Base-by-base conservation (phyloP, 441 rosid species). In the Corymbia calophylla region DNA sequence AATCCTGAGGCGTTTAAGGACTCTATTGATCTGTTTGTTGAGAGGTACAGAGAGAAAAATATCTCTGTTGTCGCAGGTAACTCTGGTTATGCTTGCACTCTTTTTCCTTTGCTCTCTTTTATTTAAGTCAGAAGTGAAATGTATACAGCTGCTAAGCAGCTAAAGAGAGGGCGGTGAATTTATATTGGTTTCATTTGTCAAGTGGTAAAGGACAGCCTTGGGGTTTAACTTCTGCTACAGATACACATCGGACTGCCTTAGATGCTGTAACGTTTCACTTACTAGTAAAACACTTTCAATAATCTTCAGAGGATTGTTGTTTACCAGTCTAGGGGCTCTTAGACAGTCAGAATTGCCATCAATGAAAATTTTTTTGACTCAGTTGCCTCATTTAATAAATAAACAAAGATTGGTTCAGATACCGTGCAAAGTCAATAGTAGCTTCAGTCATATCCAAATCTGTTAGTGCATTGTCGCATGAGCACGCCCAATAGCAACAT, bases 51-150 rank as follows among this genome's bases (percentile, higher is more conserved):
- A 81, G 98, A 91, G 51, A 92, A 94, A 90, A 92, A 88, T 88
- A 96, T 98, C 66, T 93, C 98, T 56, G 99, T 98, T 86, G 98
- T 98, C 91, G 99, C 99, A 88, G 99, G 99, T 97, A 92, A 68
- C 29, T 13, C 16, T 10, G 32, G 25, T 39, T 54, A 16, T 51
- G 32, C 17, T 86, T 31, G 64, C 49, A 31, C 27, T 82, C 54
- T 31, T 31, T 39, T 56, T 13, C 39, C 39, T 9, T 81, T 14
- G 29, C 25, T 5, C 18, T 48, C 27, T 53, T 77, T 88, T 53
- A 31, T 77, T 88, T 53, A 31, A 44, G 55, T 35, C 27, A 5
- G 48, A 51, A 47, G 35, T 68, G 31, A 12, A 12, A 70, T 31
- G 25, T 35, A 31, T 23, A 19, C 23, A 31, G 39, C 27, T 35